A percentile compares a stretch with the other conserved stretches of the same genome.
These are phyloP conservation scores for Fusarium robinianum DNA, from an alignment of 2,329 filamentous ascomycete genomes.

Conservation along the genomic window DNA sequence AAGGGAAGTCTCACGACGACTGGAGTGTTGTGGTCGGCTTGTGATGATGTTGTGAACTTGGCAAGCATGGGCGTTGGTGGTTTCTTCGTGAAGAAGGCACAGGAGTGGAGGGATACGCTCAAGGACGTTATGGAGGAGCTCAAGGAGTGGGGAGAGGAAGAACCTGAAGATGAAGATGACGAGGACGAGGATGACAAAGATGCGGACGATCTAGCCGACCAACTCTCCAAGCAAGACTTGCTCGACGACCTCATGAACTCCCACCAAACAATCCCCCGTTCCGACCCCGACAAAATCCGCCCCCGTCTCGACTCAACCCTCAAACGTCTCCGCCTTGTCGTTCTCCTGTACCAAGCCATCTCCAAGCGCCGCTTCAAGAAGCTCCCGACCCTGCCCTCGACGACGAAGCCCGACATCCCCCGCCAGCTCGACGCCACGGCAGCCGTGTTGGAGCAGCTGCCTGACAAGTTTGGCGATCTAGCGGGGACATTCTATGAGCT, in stretches of 20 bases:
- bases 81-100: conserved; percentile 70
- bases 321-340: conserved; percentile 68
- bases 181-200: conserved; percentile 52
- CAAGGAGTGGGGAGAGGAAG: conserved; percentile 83
- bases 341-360: conserved; percentile 70
- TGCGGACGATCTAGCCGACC: conserved; percentile 48
- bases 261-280: conserved; percentile 62
- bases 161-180: conserved; percentile 61
- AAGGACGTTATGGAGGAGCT: conserved; percentile 85
- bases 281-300: conserved; percentile 66
- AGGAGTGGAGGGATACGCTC: conserved; percentile 74
- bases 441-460: conserved; percentile 60
- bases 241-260: conserved; percentile 71
- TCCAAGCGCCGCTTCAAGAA: conserved; percentile 71
- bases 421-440: conserved; percentile 61
- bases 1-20: conserved; percentile 67
- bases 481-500: conserved; percentile 74
- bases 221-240: conserved; percentile 56
- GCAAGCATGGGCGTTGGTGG: conserved; percentile 70
- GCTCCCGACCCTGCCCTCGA: conserved; percentile 50
- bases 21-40: conserved; percentile 81
- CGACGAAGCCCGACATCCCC: conserved; percentile 40
- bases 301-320: conserved; percentile 67
- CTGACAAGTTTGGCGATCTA: conserved; percentile 71
- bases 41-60: conserved; percentile 71